phyloP scores from a whole-genome alignment of 768 basidiomycete genomes.

The Peribolospora baueri region DNA sequence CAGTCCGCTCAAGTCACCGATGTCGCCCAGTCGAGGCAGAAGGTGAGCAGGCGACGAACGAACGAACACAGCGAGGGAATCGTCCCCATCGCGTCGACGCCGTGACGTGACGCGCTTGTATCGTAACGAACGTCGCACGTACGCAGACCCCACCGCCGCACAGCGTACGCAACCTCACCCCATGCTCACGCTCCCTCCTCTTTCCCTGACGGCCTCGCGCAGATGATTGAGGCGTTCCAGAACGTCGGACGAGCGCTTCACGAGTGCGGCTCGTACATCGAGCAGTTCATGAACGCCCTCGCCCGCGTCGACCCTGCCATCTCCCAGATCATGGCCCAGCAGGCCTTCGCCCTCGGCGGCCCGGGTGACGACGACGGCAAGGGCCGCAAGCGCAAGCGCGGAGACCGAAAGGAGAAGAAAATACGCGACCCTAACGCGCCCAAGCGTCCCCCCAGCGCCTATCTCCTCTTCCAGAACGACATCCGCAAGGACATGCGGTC shows the following conservation, averaged over 20 bases:
- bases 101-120: not conserved
- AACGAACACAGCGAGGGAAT: not conserved
- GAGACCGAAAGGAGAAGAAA: slow-evolving; percentile 30
- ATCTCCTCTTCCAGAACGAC: slow-evolving; percentile 83
- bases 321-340: no score
- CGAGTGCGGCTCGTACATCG: no score
- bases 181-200: no score
- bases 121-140: not conserved
- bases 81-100: not conserved
- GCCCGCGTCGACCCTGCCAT: no score
- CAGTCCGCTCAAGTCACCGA: not conserved
- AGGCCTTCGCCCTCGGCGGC: no score
- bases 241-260: no score
- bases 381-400: slow-evolving; percentile 32
- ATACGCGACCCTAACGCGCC: slow-evolving; percentile 76
- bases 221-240: no score
- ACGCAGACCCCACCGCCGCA: not conserved
- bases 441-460: slow-evolving; percentile 75
- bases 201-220: no score
- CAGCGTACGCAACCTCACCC: no score
- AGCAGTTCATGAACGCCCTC: no score
- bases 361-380: slow-evolving; percentile 5
- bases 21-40: not conserved
- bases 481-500: slow-evolving; percentile 49
- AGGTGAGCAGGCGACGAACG: not conserved